These are phyloP conservation scores for Dactylonectria macrodidyma DNA, from an alignment of 2,329 filamentous ascomycete species.

Conservation along the genomic window DNA sequence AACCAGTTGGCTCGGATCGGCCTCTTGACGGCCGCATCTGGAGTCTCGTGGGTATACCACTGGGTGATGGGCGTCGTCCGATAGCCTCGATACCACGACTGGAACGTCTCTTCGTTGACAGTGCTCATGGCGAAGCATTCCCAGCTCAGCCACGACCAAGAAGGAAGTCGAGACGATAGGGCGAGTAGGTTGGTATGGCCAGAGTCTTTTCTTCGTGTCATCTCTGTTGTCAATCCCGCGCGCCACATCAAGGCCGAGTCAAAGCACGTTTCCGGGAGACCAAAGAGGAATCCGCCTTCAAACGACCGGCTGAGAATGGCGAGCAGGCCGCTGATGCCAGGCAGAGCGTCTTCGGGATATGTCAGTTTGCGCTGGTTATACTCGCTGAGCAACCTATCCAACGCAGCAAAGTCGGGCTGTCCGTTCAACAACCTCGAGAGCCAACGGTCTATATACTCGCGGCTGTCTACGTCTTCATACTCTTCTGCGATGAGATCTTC, in stretches of 20 bases:
- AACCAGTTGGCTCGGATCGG: not conserved
- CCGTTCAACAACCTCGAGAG: not conserved
- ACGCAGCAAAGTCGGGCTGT: not conserved
- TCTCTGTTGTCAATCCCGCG: not conserved
- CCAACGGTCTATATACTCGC: not conserved
- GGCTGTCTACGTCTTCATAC: not conserved
- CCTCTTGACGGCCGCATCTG: not conserved
- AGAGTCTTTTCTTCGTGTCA: not conserved
- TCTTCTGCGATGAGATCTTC: not conserved
- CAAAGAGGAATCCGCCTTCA: not conserved
- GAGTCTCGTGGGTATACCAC: not conserved
- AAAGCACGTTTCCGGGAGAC: not conserved
- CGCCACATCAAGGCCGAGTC: constrained; percentile 5
- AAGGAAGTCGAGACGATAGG: not conserved
- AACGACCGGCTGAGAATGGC: not conserved
- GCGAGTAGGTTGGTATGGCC: not conserved
- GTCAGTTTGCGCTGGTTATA: not conserved
- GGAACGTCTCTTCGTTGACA: not conserved
- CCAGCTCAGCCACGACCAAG: not conserved
- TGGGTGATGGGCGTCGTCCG: not conserved
- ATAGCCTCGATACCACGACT: not conserved
- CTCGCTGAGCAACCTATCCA: not conserved
- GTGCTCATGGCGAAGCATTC: not conserved
- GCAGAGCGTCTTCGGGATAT: constrained; percentile 1
- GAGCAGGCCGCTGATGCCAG: not conserved